Evolutionary conservation across 192 early-diverging fungal species (phyloP), one percentile per base, ranked within the genome.

Genomic region (Mortierella claussenii): DNA sequence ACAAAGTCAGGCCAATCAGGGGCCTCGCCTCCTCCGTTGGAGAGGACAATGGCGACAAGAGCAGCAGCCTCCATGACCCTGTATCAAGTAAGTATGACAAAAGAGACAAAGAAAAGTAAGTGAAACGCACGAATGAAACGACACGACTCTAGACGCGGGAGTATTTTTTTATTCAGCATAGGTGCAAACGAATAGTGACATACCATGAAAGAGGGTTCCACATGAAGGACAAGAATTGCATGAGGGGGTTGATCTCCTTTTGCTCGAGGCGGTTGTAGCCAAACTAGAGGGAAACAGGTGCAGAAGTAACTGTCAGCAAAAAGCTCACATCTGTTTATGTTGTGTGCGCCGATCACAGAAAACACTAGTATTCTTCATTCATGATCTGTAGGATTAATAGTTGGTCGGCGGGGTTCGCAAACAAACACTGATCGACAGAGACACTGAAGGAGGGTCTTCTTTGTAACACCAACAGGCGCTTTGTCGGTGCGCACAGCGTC

Each of bases 201-300:
- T 68, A 68, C 85, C 89, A 92, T 26, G 91, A 91, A 23, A 92
- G 84, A 47, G 91, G 89, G 65, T 91, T 91, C 89, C 89, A 91
- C 89, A 92, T 90, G 80, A 90, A 97, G 44, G 88, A 86, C 46
- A 96, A 84, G 83, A 97, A 97, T 85, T 91, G 88, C 63, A 95
- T 75, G 54, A 95, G 63, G 2, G 94, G 93, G 80, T 90, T 96
- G 45, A 90, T 75, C 75, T 92, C 90, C 78, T 88, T 91, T 54
- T 95, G 86, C 62, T 89, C 88, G 20, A 91, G 85, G 58, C 81
- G 81, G 80, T 92, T 92, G 60, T 78, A 76, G 24, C 91, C 91
- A 63, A 92, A 92, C 83, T 89, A 87, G 26, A 50, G 7, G 15
- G 10, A 46, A n/a, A 49, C 47, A 3, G 4, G 43, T 13, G 15